Base-by-base conservation (phyloP, 164 flowering plant species). In the Akebia trifoliata region DNA sequence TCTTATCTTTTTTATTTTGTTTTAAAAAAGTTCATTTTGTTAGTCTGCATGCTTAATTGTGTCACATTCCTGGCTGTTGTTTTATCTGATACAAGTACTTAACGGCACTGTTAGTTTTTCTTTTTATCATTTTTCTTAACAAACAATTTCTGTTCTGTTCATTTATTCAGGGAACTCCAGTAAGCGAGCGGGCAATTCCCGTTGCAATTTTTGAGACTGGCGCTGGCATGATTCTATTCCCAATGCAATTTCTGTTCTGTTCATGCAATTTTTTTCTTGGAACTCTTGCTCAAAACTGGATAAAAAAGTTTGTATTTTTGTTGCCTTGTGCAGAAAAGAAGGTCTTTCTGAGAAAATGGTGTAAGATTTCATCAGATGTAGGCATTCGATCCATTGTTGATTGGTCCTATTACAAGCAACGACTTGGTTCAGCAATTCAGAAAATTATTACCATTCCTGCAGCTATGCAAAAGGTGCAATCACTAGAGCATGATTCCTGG, bases 381-480 rank as follows among this genome's bases (percentile, higher is more conserved):
- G 93, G 78, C 50, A 83, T 94, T 43, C 76, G 99, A 35, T 86
- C 90, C 44, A 90, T 94, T 65, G 71, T 94, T 61, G 99, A 94
- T 73, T 94, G 99, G 99, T 94, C 95, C 21, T 94, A 94, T 68
- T 94, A 94, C 78, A 90, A 81, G 78, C 97, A 88, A 66, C 85
- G 99, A 25, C 93, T 94, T 51, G 71, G 93, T 79, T 94, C 99
- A 22, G 78, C 97, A 36, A 85, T 94, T 66, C 99, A 94, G 59
- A 94, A 94, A 67, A 90, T 86, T 65, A 75, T 94, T 49, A 94
- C 99, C 42, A 94, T 94, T 69, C 99, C 99, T 60, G 99, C 99
- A 57, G 99, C 99, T 52, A 94, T 94, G 99, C 99, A 90, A 62
- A 94, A 94, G 99, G 99, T 94, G 50, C 17, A 8, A 36, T 57